Percentiles rank a stretch among this genome's conserved stretches.
phyloP scores from a whole-genome alignment of 1,284 basidiomycete genomes.

The Vanrija sp. region DNA sequence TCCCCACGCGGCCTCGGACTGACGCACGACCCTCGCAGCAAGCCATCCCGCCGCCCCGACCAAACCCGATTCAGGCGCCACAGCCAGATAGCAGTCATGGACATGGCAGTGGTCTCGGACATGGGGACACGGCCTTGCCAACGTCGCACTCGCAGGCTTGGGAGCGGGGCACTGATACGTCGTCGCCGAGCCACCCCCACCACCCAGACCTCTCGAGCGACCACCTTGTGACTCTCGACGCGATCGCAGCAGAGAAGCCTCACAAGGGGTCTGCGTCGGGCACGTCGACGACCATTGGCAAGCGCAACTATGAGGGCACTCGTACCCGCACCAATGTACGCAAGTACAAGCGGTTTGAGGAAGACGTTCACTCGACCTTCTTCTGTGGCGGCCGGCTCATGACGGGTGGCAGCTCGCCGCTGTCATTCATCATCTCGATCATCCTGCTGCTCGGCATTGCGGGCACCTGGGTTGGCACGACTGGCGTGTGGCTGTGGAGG shows the following conservation, averaged over 20 bases:
- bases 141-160: background rate
- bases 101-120: background rate
- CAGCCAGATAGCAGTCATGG: background rate
- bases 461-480: slow-evolving; percentile 77
- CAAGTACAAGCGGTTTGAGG: slow-evolving; percentile 59
- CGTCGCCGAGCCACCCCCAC: slow-evolving; percentile 8
- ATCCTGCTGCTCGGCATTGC: slow-evolving; percentile 62
- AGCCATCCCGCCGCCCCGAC: background rate
- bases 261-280: background rate
- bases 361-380: slow-evolving; percentile 64
- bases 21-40: background rate
- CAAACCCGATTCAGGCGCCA: background rate
- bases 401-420: slow-evolving; percentile 77
- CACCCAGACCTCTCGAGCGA: slow-evolving; percentile 16
- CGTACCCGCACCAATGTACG: slow-evolving; percentile 18
- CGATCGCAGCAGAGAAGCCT: background rate
- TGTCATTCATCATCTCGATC: slow-evolving; percentile 67
- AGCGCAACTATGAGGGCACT: no score
- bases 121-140: no score
- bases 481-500: slow-evolving; percentile 80
- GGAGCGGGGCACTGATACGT: slow-evolving; percentile 11
- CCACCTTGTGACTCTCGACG: slow-evolving; percentile 11
- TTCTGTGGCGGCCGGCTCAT: slow-evolving; percentile 66
- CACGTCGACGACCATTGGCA: no score
- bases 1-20: background rate